phyloP scores from a whole-genome alignment of 2,329 filamentous ascomycete species.

The Monilinia polystroma region DNA sequence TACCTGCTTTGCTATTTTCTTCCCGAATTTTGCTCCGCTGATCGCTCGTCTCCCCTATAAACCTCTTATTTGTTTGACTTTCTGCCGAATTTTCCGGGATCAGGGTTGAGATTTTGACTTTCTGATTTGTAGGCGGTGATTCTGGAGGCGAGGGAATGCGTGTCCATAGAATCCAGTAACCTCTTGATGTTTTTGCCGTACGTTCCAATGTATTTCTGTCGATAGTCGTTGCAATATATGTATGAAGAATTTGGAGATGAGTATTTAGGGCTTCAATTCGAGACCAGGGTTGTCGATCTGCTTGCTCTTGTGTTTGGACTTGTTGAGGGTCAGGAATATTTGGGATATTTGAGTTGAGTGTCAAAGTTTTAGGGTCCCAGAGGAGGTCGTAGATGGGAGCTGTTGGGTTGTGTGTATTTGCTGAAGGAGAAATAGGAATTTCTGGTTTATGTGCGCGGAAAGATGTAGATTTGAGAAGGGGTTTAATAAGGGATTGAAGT shows the following conservation, averaged over 20 bases:
- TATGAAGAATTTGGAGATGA: constrained; percentile 62
- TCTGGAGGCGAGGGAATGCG: constrained; percentile 48
- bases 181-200: constrained; percentile 64
- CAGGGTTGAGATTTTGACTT: constrained; percentile 24
- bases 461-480: constrained; percentile 55
- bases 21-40: neutral
- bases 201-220: constrained; percentile 53
- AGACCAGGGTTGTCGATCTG: constrained; percentile 49
- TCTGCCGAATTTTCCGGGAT: constrained; percentile 26
- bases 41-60: neutral
- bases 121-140: neutral
- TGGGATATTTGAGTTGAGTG: constrained; percentile 63
- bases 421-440: constrained; percentile 22
- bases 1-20: neutral
- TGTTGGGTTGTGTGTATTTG: constrained; percentile 26
- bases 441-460: constrained; percentile 55
- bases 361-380: constrained; percentile 58
- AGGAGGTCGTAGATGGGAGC: constrained; percentile 59
- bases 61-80: constrained; percentile 2
- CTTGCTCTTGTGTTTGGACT: constrained; percentile 32
- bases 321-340: constrained; percentile 56
- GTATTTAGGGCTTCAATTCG: constrained; percentile 63
- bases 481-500: constrained; percentile 57
- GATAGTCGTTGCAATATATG: constrained; percentile 48
- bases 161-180: constrained; percentile 71